Percentiles rank a stretch among this genome's conserved stretches.
Conservation (phyloP, 2,329 filamentous ascomycete genomes). For the Clarireedia hainanense region DNA sequence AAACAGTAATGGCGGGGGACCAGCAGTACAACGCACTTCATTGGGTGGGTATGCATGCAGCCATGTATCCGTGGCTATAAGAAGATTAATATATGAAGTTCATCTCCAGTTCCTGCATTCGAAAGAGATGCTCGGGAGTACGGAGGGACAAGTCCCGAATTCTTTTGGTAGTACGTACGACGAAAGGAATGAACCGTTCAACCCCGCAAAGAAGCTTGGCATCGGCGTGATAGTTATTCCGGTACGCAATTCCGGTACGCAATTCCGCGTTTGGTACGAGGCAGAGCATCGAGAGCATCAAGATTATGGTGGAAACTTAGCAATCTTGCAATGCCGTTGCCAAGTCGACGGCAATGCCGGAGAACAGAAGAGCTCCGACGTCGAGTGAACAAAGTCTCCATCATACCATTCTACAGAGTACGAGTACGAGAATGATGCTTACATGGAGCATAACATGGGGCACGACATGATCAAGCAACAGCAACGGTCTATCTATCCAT, state of each 20-base stretch:
- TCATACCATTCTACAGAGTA: too few species aligned
- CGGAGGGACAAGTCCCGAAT: slow-evolving; percentile 4
- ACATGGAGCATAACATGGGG: too few species aligned
- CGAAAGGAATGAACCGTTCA: too few species aligned
- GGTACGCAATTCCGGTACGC: not conserved
- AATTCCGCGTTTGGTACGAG: not conserved
- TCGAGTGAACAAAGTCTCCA: too few species aligned
- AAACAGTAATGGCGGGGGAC: slow-evolving; percentile 2
- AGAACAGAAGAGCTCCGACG: too few species aligned
- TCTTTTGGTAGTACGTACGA: too few species aligned
- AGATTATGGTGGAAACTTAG: not conserved
- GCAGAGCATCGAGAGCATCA: not conserved
- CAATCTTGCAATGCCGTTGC: too few species aligned
- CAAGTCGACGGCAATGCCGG: too few species aligned
- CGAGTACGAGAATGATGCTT: too few species aligned
- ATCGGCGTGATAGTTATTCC: slow-evolving; percentile 1
- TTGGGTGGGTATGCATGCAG: not conserved
- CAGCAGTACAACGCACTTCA: not conserved
- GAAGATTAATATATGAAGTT: not conserved
- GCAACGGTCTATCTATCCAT: too few species aligned
- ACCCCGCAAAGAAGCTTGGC: slow-evolving; percentile 5
- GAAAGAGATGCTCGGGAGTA: not conserved
- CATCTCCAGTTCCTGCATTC: not conserved
- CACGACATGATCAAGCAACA: too few species aligned
- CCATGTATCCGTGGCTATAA: too few species aligned